Conservation (phyloP, 352 stramenopile species). For the Poterioochromonas sp. region DNA sequence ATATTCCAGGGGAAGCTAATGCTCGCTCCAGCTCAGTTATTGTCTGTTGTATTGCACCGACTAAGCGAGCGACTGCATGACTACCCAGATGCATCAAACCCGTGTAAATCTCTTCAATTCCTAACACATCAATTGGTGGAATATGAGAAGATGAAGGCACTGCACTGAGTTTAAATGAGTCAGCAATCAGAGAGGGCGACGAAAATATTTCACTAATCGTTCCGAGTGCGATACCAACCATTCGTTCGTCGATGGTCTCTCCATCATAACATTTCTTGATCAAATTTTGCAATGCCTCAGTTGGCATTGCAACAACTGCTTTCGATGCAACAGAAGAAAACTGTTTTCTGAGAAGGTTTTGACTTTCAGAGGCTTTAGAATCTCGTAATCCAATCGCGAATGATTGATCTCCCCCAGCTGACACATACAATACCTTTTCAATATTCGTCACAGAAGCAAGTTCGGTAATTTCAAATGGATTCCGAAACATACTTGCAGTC, state of each 20-base stretch:
- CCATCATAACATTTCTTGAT: not conserved
- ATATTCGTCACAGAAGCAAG: not conserved
- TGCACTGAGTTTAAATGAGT: slow-evolving; percentile 6
- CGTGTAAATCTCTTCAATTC: not conserved
- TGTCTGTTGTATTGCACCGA: not conserved
- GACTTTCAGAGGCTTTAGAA: not conserved
- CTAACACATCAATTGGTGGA: not conserved
- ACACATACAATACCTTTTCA: slow-evolving; percentile 22
- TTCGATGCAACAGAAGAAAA: not conserved
- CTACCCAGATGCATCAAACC: not conserved
- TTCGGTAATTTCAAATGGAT: not conserved
- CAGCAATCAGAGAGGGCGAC: slow-evolving; percentile 35
- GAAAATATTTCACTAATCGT: slow-evolving; percentile 30
- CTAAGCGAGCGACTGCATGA: not conserved
- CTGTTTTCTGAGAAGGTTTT: not conserved
- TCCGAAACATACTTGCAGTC: not conserved
- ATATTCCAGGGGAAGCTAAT: no score
- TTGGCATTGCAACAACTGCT: not conserved
- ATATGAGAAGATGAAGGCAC: not conserved
- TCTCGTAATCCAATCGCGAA: slow-evolving; percentile 25
- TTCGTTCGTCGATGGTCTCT: not conserved
- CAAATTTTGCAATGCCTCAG: not conserved
- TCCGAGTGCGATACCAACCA: not conserved
- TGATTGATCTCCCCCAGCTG: slow-evolving; percentile 25
- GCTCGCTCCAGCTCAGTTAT: not conserved